These are phyloP conservation scores for Xylaria bambusicola DNA, from an alignment of 495 filamentous ascomycete species.

Conservation along the genomic window DNA sequence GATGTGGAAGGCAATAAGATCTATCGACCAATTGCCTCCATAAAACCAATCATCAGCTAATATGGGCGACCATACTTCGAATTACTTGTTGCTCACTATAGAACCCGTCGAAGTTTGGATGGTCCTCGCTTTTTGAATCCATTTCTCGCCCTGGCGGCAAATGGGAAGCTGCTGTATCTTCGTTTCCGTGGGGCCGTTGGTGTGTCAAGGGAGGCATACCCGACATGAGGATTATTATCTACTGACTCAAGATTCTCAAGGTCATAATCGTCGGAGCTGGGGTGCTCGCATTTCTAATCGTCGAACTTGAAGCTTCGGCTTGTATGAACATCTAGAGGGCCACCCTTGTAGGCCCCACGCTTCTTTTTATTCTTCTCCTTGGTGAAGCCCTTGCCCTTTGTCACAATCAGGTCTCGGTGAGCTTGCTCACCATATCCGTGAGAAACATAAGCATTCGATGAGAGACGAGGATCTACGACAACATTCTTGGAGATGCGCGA, in stretches of 20 bases:
- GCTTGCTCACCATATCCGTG: conserved; percentile 90
- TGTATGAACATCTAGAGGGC: conserved; percentile 71
- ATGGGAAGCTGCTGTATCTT: neutral
- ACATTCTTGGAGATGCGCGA: conserved; percentile 62
- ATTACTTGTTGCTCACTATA: conserved; percentile 2
- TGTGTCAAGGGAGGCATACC: neutral
- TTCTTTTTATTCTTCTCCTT: conserved; percentile 99
- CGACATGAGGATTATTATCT: neutral
- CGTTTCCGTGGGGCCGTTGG: conserved; percentile 10
- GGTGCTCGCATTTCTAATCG: conserved; percentile 51
- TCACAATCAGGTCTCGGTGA: conserved; percentile 81
- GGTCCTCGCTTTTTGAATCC: neutral
- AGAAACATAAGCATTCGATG: conserved; percentile 73
- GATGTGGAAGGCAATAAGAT: too few relatives aligned
- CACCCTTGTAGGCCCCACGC: conserved; percentile 83
- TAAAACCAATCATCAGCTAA: neutral
- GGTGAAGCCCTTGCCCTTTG: conserved; percentile 95
- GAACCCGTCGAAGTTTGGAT: neutral
- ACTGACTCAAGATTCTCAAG: neutral
- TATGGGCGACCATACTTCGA: neutral
- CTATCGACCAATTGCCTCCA: too few relatives aligned
- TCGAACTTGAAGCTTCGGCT: conserved; percentile 87
- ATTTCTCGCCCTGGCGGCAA: neutral
- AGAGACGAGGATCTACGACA: conserved; percentile 58
- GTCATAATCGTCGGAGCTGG: conserved; percentile 6